Conservation (phyloP, 805 yeast species). For the Limtongia smithiae region DNA sequence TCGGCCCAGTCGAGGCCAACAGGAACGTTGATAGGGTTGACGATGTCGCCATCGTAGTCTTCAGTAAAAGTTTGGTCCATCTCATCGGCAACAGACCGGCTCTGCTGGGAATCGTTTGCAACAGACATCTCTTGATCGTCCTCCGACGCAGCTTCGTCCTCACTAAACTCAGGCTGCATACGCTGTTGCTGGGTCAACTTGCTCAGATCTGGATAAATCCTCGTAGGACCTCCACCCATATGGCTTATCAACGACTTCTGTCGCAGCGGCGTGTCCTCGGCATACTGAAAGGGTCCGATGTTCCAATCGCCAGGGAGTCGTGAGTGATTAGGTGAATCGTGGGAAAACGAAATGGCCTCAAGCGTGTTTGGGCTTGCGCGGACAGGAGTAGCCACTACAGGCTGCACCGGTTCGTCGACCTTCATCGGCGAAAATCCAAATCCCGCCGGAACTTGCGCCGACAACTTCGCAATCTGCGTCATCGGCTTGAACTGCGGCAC, state of each 20-base stretch:
- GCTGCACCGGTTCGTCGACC: slow-evolving; percentile 32
- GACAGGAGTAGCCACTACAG: too few species aligned
- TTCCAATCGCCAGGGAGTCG: slow-evolving; percentile 19
- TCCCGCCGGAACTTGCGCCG: background rate
- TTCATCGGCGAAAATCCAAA: slow-evolving; percentile 21
- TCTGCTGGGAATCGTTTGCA: slow-evolving; percentile 10
- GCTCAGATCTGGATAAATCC: background rate
- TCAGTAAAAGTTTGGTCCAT: slow-evolving; percentile 7
- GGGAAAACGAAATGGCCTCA: slow-evolving; percentile 2
- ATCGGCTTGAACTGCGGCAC: background rate
- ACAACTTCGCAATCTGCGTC: slow-evolving; percentile 2
- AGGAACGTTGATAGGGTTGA: slow-evolving; percentile 3
- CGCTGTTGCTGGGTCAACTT: background rate
- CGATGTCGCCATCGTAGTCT: background rate
- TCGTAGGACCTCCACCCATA: slow-evolving; percentile 11
- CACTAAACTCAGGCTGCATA: background rate
- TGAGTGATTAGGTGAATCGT: slow-evolving; percentile 4
- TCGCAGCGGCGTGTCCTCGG: slow-evolving; percentile 6
- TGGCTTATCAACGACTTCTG: slow-evolving; percentile 12
- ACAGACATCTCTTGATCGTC: slow-evolving; percentile 9
- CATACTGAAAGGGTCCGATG: slow-evolving; percentile 4
- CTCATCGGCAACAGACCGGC: background rate
- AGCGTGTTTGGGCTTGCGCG: too few species aligned
- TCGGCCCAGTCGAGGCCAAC: slow-evolving; percentile 21
- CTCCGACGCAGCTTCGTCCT: slow-evolving; percentile 10